Evolutionary conservation across 2,329 filamentous ascomycete species (phyloP), one percentile per base, ranked within the genome.

Genomic region (Fusarium sarcochroum): DNA sequence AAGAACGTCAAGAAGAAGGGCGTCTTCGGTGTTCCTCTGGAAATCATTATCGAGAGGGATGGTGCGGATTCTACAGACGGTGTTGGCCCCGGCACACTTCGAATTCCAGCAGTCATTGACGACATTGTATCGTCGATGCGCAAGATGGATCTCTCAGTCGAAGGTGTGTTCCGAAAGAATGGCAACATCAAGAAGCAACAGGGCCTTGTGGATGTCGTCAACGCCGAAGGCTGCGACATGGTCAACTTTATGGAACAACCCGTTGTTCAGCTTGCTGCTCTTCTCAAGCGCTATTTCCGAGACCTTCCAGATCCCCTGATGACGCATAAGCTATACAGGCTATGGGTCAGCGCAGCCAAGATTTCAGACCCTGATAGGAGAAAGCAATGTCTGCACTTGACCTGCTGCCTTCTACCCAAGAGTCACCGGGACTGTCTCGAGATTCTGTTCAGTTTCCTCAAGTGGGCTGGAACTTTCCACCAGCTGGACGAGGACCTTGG

Each of bases 151-250:
- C 94, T 99, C 83, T 98, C 95, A 3, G 93, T 99, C 2, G 96
- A 99, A 80, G 96, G 96, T 74, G 94, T 99, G 21, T 99, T 99
- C 88, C 90, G 96, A 73, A 99, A 99, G 86, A 99, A 98, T 75
- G 96, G 96, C 73, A 99, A 98, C 79, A 98, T 99, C 82, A 95
- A 96, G 79, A 93, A 94, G 71, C 85, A 98, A 44, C 93, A 92
- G 72, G 94, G 97, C 65, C 85, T 97, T 8, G 91, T 93, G 38
- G 93, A 97, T 57, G 85, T 90, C 72, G 94, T 99, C 68, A 96
- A 99, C 78, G 89, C 89, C 44, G 91, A 93, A 54, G 95, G 93
- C 41, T 93, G 92, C 63, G 93, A 97, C 69, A 89, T 91, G 56
- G 90, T 97, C 57, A 94, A 97, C 77, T 87, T 98, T 74, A 92